Conservation (phyloP, 2,329 filamentous ascomycete species). For the Colletotrichum paranaense region DNA sequence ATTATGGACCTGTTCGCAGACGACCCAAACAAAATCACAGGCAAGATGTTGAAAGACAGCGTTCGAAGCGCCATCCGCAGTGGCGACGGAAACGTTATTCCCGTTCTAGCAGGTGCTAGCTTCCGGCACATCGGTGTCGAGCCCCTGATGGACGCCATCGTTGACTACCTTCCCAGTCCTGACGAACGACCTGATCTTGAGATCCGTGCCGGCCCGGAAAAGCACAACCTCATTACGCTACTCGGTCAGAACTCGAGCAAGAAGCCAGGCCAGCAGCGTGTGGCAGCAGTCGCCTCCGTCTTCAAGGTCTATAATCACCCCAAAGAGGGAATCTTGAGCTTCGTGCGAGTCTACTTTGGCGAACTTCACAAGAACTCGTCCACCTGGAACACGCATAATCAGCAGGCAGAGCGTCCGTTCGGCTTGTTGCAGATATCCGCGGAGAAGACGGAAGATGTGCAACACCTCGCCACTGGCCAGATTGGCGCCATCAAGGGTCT, state of each 20-base stretch:
- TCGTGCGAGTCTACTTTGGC: constrained; percentile 92
- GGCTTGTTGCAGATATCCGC: constrained; percentile 91
- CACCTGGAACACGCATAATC: constrained; percentile 89
- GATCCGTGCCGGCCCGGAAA: constrained; percentile 74
- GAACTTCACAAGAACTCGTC: constrained; percentile 77
- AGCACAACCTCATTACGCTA: constrained; percentile 53
- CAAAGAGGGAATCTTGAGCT: constrained; percentile 87
- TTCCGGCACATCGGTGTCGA: constrained; percentile 95
- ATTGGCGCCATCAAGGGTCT: constrained; percentile 94
- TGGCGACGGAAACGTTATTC: constrained; percentile 79
- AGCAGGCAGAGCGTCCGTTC: constrained; percentile 81
- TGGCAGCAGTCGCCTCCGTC: constrained; percentile 71
- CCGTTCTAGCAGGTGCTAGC: constrained; percentile 91
- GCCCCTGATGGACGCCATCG: constrained; percentile 87
- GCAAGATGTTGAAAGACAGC: constrained; percentile 75
- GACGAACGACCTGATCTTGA: constrained; percentile 82
- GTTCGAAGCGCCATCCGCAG: constrained; percentile 78
- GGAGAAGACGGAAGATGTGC: constrained; percentile 85
- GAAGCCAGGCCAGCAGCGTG: constrained; percentile 43
- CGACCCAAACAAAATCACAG: constrained; percentile 78
- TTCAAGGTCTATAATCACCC: constrained; percentile 97
- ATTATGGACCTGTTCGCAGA: constrained; percentile 89
- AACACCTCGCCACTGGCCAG: constrained; percentile 83
- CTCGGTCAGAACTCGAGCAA: constrained; percentile 45
- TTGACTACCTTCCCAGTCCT: constrained; percentile 88